Evolutionary conservation across 345 rosid species (phyloP), one percentile per base, ranked within the genome.

Genomic region (Psidium guajava): DNA sequence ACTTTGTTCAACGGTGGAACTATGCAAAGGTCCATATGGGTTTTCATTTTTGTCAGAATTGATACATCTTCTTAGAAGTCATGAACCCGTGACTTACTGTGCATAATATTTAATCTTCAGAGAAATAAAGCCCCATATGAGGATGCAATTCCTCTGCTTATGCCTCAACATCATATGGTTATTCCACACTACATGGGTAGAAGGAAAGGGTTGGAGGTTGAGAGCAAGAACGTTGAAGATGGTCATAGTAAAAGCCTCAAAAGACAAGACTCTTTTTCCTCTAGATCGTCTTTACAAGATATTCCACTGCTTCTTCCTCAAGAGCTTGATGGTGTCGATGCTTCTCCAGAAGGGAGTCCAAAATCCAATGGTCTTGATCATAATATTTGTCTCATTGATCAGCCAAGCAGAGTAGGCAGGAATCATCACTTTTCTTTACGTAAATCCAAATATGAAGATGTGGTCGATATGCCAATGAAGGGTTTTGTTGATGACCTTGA

Each of bases 1-100:
- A 98, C 90, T 98, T 98, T 86, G 99, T 98, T 86, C 99, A 98
- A 88, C 98, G 99, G 27, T 98, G 99, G 99, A 98, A 98, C 93
- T 93, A 93, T 91, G 99, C 99, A 81, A 98, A 98, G 99, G 99
- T 98, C 64, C 88, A 80, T 27, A 84, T 85, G 54, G 44, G 58
- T 53, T 53, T 18, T 52, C 36, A 50, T 50, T 73, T 21, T 44
- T 44, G 52, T 28, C 53, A 24, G 61, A 27, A 12, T 4, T 15
- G n/a, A 50, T 27, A 20, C 74, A 25, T 73, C 53, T 54, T 85
- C 20, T 74, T 57, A 42, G 54, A 54, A 82, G 42, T 85, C 47
- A 44, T 50, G 21, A 22, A 69, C 83, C 87, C 85, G 59, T 86
- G 27, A 73, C 49, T 36, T 86, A 53, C 57, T 81, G 24, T 61